Evolutionary conservation across 192 early-diverging fungal species (phyloP).

Genomic region (Coemansia asiatica): DNA sequence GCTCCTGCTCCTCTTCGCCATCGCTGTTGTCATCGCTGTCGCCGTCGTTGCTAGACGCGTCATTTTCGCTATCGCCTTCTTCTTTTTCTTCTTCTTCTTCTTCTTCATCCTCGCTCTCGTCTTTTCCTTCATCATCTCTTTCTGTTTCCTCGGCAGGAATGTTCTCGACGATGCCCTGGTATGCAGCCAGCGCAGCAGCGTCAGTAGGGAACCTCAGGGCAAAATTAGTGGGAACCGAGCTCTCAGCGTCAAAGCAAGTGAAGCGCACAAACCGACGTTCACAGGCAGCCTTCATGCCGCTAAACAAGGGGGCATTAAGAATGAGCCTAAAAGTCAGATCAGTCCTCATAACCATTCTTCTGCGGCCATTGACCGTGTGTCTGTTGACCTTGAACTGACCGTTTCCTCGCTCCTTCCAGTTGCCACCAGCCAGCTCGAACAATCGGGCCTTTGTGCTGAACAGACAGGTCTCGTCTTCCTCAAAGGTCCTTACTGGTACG

Average conservation of each 20-base stretch:
- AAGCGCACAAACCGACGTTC: conserved; percentile 45
- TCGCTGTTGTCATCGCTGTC: conserved; percentile 3
- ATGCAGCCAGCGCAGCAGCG: conserved; percentile 19
- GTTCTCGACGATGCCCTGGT: conserved; percentile 10
- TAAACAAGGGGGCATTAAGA: conserved; percentile 47
- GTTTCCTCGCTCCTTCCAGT: conserved; percentile 54
- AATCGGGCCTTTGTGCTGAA: conserved; percentile 49
- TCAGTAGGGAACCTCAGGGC: conserved; percentile 38
- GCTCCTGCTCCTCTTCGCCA: background rate
- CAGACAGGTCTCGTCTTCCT: conserved; percentile 54
- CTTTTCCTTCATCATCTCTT: background rate
- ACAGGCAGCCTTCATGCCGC: conserved; percentile 29
- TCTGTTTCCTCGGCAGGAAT: conserved; percentile 16
- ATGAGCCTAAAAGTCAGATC: conserved; percentile 49
- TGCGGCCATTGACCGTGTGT: conserved; percentile 13
- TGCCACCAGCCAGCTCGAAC: conserved; percentile 32
- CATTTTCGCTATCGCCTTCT: conserved; percentile 17
- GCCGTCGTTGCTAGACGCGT: conserved; percentile 4
- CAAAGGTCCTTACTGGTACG: conserved; percentile 37
- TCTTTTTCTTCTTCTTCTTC: conserved; percentile 12
- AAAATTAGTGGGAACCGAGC: conserved; percentile 24
- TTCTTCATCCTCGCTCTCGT: background rate
- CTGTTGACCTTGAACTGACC: conserved; percentile 52
- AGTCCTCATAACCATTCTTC: conserved; percentile 53
- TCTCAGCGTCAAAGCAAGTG: conserved; percentile 27